These are phyloP conservation scores for Brassica balearica DNA, from an alignment of 441 rosid species.

Conservation along the genomic window DNA sequence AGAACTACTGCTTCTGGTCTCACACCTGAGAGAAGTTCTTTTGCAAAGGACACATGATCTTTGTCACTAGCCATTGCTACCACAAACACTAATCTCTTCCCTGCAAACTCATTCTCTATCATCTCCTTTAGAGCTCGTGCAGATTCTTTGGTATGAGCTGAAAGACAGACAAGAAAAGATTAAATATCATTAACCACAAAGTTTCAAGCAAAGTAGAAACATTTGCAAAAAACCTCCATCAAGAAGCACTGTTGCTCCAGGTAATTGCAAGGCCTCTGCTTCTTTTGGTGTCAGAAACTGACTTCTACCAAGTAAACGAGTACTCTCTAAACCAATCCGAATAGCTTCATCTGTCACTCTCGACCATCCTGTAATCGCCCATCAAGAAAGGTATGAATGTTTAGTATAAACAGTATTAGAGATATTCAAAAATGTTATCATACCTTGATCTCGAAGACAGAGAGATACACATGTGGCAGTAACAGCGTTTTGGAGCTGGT, in stretches of 20 bases:
- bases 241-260: conserved; percentile 70
- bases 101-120: conserved; percentile 60
- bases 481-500: conserved; percentile 92
- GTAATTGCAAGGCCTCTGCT: conserved; percentile 63
- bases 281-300: conserved; percentile 71
- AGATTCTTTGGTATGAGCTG: conserved; percentile 87
- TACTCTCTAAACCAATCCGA: conserved; percentile 71
- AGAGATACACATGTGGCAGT: conserved; percentile 80
- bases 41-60: conserved; percentile 84
- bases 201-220: neutral
- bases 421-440: conserved; percentile 14
- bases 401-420: neutral
- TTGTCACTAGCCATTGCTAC: conserved; percentile 91
- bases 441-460: conserved; percentile 79
- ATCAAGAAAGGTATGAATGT: conserved; percentile 6
- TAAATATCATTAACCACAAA: conserved; percentile 7
- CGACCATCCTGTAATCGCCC: conserved; percentile 62
- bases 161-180: conserved; percentile 14
- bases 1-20: conserved; percentile 63
- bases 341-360: conserved; percentile 69
- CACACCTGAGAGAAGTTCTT: conserved; percentile 56
- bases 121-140: conserved; percentile 48
- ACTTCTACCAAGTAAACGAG: conserved; percentile 82
- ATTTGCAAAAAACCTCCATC: conserved; percentile 74
- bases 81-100: conserved; percentile 58